Base-by-base conservation (phyloP, 2,329 filamentous ascomycete genomes). In the Phoma sp. region DNA sequence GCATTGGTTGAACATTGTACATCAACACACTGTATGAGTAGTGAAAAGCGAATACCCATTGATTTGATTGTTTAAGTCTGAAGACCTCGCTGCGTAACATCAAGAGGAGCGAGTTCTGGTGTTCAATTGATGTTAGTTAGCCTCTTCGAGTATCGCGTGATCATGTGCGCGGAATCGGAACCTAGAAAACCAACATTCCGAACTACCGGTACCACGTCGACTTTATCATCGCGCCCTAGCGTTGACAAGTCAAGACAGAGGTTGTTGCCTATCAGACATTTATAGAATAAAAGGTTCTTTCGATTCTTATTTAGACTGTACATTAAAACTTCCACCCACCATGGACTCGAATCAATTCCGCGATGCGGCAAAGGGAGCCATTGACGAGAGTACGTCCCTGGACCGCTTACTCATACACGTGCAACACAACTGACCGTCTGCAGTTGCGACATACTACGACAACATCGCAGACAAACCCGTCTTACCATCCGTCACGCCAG, bases 281-380 rank as follows among this genome's bases (percentile, higher is more conserved):
- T 36, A 38, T 17, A 29, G 22, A 6, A 31, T 31, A 19, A n/a
- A 33, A 19, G 5, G 6, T 6, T 24, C 40, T n/a, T 5, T 36
- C 15, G 15, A 19, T 7, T 13, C 15, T 8, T 21, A 2, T 36
- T 12, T 36, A 15, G 33, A 17, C 10, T 8, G 33, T 21, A 36
- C 19, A 19, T 19, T 36, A 5, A 9, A 35, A 13, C 36, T 12
- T 38, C 36, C 36, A 55, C 55, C 53, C 54, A 35, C 52, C 40
- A 96, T 96, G 93, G 87, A 96, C 70, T 86, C 88, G 25, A 80
- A 88, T 51, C 85, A 94, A 68, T 97, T 96, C 76, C 84, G 87
- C 61, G 79, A 85, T 57, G 91, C 91, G 60, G 92, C 91, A 39
- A 85, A 91, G 61, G 84, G 87, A 53, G 88, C 89, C 57, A 86